Evolutionary conservation across 331 rosid species (phyloP), one percentile per base, ranked within the genome.

Genomic region (Cydonia oblonga): DNA sequence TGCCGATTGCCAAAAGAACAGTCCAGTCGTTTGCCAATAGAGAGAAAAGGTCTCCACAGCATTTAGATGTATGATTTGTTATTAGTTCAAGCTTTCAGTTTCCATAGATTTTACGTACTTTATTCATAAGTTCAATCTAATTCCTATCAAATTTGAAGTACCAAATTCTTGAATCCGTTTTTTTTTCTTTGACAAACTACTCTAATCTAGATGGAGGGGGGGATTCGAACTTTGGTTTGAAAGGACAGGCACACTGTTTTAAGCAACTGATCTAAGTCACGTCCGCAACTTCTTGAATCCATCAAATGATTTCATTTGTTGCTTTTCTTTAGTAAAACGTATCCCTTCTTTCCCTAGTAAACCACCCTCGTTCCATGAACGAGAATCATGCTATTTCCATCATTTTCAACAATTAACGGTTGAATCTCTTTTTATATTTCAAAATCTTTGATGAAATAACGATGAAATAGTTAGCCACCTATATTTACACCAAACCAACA

Each of bases 21-120:
- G 96, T 87, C 65, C 87, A 80, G 74, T 93, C 96, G 97, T 93
- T 85, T 87, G 97, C 88, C 78, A 89, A 85, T 26, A 86, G 97
- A 88, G 97, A 89, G 78, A 83, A 26, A 74, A 90, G 86, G 61
- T 69, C 88, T 73, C 86, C 74, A 57, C 68, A 72, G 28, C 52
- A 68, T 35, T 82, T 73, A 53, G 81, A 90, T 82, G 90, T 90
- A 59, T 88, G 81, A 59, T 87, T 18, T 56, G 61, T 58, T 72
- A 57, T 67, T 20, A 25, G 12, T 75, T 25, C 22, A 62, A 8
- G 8, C 40, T 9, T 62, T 7, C 13, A 28, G 46, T 72, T 71
- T 26, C 26, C 68, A 57, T 38, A 71, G 46, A 44, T 26, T 42
- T 59, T 72, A 72, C 44, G 18, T 20, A 14, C 19, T 24, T 58